Evolutionary conservation across 1,139 yeast genomes (phyloP).

Genomic region (Lodderomyces metapsilosis): DNA sequence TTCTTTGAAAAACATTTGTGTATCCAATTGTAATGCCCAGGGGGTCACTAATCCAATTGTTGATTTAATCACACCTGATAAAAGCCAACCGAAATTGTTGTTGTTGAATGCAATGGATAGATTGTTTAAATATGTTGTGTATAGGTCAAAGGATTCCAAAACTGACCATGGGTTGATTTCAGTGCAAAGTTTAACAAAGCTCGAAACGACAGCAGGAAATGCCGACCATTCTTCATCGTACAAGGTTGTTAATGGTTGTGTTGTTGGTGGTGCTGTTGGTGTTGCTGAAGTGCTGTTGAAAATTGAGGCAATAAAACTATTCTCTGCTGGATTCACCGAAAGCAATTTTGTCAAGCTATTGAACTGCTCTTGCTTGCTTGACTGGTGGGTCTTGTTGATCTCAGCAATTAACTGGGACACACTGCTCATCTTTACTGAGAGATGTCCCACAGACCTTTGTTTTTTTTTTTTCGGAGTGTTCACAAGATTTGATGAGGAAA

Average conservation of each 20-base stretch:
- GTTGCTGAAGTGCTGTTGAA: slow-evolving; percentile 4
- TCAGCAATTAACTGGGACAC: slow-evolving; percentile 1
- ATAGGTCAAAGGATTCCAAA: slow-evolving; percentile 57
- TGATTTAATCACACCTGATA: slow-evolving; percentile 44
- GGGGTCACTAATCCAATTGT: slow-evolving; percentile 47
- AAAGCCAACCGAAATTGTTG: slow-evolving; percentile 45
- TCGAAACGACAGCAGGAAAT: slow-evolving; percentile 48
- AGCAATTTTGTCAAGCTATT: slow-evolving; percentile 10
- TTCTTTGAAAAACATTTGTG: slow-evolving; percentile 41
- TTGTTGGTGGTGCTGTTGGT: too few species aligned
- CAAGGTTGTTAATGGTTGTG: slow-evolving; percentile 25
- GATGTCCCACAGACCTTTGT: too few species aligned
- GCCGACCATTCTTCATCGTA: slow-evolving; percentile 45
- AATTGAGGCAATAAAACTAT: slow-evolving; percentile 10
- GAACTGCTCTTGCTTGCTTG: slow-evolving; percentile 6
- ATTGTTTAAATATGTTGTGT: slow-evolving; percentile 51
- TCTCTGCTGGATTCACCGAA: slow-evolving; percentile 12
- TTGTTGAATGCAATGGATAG: slow-evolving; percentile 61
- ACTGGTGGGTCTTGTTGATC: not conserved
- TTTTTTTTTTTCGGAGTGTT: too few species aligned
- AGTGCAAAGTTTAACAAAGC: slow-evolving; percentile 51
- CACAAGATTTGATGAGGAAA: too few species aligned
- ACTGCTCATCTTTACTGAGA: not conserved
- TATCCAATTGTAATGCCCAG: slow-evolving; percentile 50
- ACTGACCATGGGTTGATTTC: slow-evolving; percentile 62